These are phyloP conservation scores for Nicotiana noctiflora DNA, from an alignment of 257 asterid genomes.

Conservation along the genomic window DNA sequence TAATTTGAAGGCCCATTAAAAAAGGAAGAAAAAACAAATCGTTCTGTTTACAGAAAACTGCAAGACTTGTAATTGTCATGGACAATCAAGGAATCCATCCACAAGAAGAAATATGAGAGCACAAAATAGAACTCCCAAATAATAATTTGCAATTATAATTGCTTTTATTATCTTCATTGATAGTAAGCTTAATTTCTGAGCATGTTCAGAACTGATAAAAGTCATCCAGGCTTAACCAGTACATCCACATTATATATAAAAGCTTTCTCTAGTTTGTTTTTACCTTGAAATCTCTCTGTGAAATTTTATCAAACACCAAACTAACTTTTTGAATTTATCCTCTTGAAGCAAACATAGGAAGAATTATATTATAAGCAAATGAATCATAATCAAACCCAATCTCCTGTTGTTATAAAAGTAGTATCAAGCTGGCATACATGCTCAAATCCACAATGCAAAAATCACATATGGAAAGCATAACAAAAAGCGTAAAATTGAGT, in stretches of 20 bases:
- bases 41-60: slow-evolving; percentile 46
- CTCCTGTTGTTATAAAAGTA: not conserved
- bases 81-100: slow-evolving; percentile 49
- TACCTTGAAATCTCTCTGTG: not conserved
- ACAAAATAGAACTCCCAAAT: slow-evolving; percentile 43
- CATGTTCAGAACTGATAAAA: not conserved
- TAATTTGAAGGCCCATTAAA: too few species aligned
- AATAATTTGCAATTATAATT: slow-evolving; percentile 25
- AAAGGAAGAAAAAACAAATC: not conserved
- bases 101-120: slow-evolving; percentile 34
- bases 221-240: not conserved
- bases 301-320: not conserved
- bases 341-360: not conserved
- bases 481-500: too few species aligned
- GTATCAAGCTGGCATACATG: not conserved
- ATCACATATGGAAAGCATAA: too few species aligned
- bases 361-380: too few species aligned
- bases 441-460: too few species aligned
- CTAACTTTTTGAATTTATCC: not conserved
- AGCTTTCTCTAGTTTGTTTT: not conserved
- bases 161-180: too few species aligned
- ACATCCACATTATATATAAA: too few species aligned
- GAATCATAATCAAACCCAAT: not conserved
- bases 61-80: slow-evolving; percentile 38
- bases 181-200: not conserved